Conservation (phyloP, 2,329 filamentous ascomycete genomes). For the Neurospora crassa region DNA sequence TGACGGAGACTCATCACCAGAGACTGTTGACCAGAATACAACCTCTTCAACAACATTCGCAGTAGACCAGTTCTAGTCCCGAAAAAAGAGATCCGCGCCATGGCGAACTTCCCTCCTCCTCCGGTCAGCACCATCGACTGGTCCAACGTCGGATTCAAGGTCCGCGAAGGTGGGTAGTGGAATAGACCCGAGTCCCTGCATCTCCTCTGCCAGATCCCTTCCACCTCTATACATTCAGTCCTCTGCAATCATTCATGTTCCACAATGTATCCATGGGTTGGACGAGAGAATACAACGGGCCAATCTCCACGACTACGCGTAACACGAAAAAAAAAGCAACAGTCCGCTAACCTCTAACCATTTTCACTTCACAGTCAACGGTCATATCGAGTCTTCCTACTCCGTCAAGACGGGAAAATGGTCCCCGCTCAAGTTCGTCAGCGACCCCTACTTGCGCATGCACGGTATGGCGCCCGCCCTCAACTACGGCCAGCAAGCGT, state of each 20-base stretch:
- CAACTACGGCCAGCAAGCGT: slow-evolving; percentile 97
- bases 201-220: not conserved
- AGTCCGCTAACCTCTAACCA: not conserved
- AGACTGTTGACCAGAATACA: not conserved
- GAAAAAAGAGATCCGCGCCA: slow-evolving; percentile 17
- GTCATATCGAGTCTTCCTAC: slow-evolving; percentile 85
- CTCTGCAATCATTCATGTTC: not conserved
- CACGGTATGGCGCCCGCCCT: slow-evolving; percentile 93
- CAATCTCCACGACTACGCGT: not conserved
- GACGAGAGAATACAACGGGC: not conserved
- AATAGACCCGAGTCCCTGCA: not conserved
- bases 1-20: not conserved
- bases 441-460: slow-evolving; percentile 75
- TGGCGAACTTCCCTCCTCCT: slow-evolving; percentile 61
- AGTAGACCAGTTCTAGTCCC: not conserved
- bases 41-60: not conserved
- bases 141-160: slow-evolving; percentile 84
- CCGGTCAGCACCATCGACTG: slow-evolving; percentile 82
- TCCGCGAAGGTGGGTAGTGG: slow-evolving; percentile 65
- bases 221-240: not conserved
- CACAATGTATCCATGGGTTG: not conserved
- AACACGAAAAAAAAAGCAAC: not conserved
- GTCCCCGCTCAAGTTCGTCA: slow-evolving; percentile 68
- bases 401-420: slow-evolving; percentile 65
- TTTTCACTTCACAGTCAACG: slow-evolving; percentile 56